Evolutionary conservation across 306 rosid species (phyloP).

Genomic region (Ochetophila trinervis): DNA sequence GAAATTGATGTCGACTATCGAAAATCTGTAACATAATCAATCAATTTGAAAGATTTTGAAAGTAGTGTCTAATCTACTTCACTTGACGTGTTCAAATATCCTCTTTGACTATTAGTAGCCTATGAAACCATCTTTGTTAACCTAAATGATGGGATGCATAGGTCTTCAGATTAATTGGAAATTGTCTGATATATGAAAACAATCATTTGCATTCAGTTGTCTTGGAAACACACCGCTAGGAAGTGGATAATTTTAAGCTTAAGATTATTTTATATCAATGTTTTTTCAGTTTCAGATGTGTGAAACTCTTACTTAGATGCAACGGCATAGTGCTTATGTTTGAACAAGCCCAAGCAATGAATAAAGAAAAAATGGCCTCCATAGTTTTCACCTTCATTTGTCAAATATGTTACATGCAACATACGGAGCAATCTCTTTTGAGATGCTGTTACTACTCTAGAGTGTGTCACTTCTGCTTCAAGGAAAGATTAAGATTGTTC

Average conservation of each 20-base stretch:
- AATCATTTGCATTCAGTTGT: too few relatives aligned
- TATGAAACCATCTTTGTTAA: neutral
- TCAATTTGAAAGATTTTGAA: too few relatives aligned
- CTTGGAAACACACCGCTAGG: too few relatives aligned
- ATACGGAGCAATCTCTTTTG: neutral
- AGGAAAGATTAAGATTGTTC: slow-evolving; percentile 4
- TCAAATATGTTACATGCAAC: neutral
- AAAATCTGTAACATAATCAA: too few relatives aligned
- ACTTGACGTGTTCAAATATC: neutral
- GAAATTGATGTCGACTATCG: too few relatives aligned
- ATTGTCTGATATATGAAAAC: too few relatives aligned
- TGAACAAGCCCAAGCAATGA: neutral
- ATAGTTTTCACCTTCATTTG: neutral
- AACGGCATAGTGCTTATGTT: neutral
- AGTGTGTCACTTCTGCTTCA: neutral
- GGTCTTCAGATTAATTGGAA: neutral
- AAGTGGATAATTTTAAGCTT: too few relatives aligned
- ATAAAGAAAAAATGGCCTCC: neutral
- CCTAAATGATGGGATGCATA: neutral
- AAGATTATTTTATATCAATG: too few relatives aligned
- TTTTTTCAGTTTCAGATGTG: neutral
- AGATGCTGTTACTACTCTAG: neutral
- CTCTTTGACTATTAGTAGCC: neutral
- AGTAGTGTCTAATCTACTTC: neutral
- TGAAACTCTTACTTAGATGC: neutral